Percentiles rank a stretch among this genome's conserved stretches.
These are phyloP conservation scores for Thalassiosira mediterranea DNA, from an alignment of 352 stramenopile species.

Conservation along the genomic window DNA sequence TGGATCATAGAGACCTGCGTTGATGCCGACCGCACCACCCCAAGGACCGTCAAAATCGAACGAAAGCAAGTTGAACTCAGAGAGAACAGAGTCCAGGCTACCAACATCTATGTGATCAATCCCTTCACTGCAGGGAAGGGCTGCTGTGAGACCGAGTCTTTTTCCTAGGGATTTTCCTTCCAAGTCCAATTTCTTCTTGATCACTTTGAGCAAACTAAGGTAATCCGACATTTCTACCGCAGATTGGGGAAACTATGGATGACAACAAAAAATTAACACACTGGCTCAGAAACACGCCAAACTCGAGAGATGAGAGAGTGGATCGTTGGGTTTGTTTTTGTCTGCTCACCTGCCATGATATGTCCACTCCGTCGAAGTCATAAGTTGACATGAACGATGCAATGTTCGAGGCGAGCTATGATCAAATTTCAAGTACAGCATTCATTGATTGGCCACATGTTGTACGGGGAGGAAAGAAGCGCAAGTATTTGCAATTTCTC, in stretches of 20 bases:
- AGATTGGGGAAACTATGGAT: conserved; percentile 3
- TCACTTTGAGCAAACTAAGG: neutral
- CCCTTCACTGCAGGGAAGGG: neutral
- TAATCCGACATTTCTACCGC: conserved; percentile 9
- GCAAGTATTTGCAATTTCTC: neutral
- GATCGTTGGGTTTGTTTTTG: too few relatives aligned
- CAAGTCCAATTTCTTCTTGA: neutral
- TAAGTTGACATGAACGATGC: neutral
- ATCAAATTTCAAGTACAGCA: too few relatives aligned
- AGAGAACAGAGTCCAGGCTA: neutral
- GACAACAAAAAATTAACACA: too few relatives aligned
- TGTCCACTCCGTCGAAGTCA: conserved; percentile 6
- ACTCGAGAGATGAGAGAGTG: too few relatives aligned
- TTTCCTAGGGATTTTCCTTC: neutral
- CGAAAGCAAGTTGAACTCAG: conserved; percentile 10
- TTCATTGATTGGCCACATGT: neutral
- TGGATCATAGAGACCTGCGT: neutral
- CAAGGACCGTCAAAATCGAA: conserved; percentile 10
- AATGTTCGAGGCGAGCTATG: too few relatives aligned
- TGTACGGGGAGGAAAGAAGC: neutral
- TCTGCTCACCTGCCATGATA: too few relatives aligned
- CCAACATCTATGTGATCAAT: neutral
- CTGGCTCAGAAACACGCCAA: too few relatives aligned
- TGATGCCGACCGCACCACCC: conserved; percentile 1
- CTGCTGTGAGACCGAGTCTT: neutral